phyloP scores from a whole-genome alignment of 495 filamentous ascomycete species.

The Aspergillus diversus region DNA sequence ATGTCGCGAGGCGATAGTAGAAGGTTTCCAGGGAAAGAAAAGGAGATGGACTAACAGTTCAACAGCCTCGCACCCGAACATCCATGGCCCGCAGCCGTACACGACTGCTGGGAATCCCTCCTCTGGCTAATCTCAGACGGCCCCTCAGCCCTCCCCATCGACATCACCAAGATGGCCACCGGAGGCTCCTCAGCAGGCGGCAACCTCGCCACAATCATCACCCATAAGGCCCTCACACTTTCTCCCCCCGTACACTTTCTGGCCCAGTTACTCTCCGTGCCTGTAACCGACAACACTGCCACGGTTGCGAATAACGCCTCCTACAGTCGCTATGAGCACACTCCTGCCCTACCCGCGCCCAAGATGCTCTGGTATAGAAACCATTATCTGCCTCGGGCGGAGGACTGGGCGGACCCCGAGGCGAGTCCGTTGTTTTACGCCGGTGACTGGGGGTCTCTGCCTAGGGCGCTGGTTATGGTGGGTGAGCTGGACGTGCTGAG shows the following conservation, averaged over 20 bases:
- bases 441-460: slow-evolving; percentile 52
- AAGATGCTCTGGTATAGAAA: slow-evolving; percentile 65
- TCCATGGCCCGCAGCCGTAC: slow-evolving; percentile 58
- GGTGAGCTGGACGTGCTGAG: slow-evolving; percentile 61
- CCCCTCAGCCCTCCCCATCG: slow-evolving; percentile 40
- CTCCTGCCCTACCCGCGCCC: slow-evolving; percentile 51
- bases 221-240: slow-evolving; percentile 52
- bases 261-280: slow-evolving; percentile 58
- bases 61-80: slow-evolving; percentile 57
- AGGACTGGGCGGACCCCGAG: slow-evolving; percentile 52
- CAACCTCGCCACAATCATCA: slow-evolving; percentile 59
- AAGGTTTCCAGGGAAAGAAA: background rate
- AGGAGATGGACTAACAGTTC: background rate
- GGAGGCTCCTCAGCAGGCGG: slow-evolving; percentile 61
- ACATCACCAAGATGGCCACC: slow-evolving; percentile 52
- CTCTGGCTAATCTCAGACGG: slow-evolving; percentile 55
- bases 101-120: slow-evolving; percentile 61
- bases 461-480: slow-evolving; percentile 56
- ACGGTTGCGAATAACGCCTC: slow-evolving; percentile 45
- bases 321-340: slow-evolving; percentile 53
- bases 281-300: slow-evolving; percentile 62
- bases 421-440: slow-evolving; percentile 57
- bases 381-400: slow-evolving; percentile 56
- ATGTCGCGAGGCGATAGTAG: background rate
- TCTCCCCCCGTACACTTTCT: slow-evolving; percentile 49